Base-by-base conservation (phyloP, 78 protist species). In the Dictyostelium capitatum region DNA sequence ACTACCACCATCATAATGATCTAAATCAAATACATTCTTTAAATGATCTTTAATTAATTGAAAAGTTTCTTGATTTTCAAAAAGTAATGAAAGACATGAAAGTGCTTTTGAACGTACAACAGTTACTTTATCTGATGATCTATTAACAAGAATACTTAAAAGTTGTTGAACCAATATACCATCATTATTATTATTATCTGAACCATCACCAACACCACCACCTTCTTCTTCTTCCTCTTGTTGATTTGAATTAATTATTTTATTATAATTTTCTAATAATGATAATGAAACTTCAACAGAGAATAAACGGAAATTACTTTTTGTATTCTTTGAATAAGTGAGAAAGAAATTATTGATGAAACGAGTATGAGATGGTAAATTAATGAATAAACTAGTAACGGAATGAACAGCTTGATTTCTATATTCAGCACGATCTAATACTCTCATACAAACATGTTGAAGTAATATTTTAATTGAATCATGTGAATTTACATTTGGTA, bases 101-200 rank as follows among this genome's bases (percentile, higher is more conserved):
- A 90, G 50, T 41, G 95, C 85, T 56, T 90, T 90, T 20, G 95
- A 56, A 51, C 95, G 46, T 47, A 90, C 95, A 0, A 80, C 83
- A 4, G 95, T 62, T 20, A 90, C 43, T 48, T 90, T 90, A 65
- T 90, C 95, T 1, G 90, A 81, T 41, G 95, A 90, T 69, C 95
- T 79, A 23, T 90, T 65, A 28, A 90, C 89, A 32, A 90, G 72
- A 28, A 90, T 62, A 57, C 75, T 32, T 51, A 90, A 41, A 23
- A 90, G 56, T n/a, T 79, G 72, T 30, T 64, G 89, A 46, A 64
- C 48, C 50, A 72, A 53, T n/a, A 47, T 6, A 37, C 48, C 69
- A 11, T 50, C 62, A n/a, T 51, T 80, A 15, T 80, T 72, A n/a
- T 51, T 80, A 15, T 80, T 72, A 43, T 3, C 83, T 6, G 28